Evolutionary conservation across 1,139 yeast species (phyloP).

Genomic region (Nakaseomyces glabratus): DNA sequence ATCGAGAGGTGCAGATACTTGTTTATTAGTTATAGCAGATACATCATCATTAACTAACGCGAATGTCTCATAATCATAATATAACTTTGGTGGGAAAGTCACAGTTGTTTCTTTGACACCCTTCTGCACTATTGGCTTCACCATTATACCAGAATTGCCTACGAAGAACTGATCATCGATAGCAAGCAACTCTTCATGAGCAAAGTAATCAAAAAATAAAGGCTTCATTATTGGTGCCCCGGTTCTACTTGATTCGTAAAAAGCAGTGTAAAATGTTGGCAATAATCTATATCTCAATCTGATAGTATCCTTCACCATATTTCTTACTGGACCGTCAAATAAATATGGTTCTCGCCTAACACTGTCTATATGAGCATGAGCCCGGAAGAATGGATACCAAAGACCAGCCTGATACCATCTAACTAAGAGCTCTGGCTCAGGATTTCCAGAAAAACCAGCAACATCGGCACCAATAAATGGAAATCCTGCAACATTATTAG

Average conservation of each 20-base stretch:
- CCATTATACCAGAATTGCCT: constrained; percentile 64
- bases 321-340: constrained; percentile 65
- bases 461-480: constrained; percentile 96
- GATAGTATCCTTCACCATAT: constrained; percentile 60
- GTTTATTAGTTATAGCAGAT: constrained; percentile 18
- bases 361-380: constrained; percentile 92
- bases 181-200: constrained; percentile 38
- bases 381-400: constrained; percentile 94
- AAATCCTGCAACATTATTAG: constrained; percentile 75
- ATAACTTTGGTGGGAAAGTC: constrained; percentile 56
- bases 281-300: constrained; percentile 63
- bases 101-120: constrained; percentile 40
- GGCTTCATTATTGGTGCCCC: constrained; percentile 77
- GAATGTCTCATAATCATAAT: constrained; percentile 49
- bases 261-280: constrained; percentile 76
- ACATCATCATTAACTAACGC: constrained; percentile 34
- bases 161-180: constrained; percentile 81
- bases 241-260: constrained; percentile 48
- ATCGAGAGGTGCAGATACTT: constrained; percentile 43
- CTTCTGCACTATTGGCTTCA: constrained; percentile 70
- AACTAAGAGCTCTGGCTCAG: constrained; percentile 64
- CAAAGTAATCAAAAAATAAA: constrained; percentile 56
- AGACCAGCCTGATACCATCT: constrained; percentile 96
- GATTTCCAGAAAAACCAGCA: constrained; percentile 93
- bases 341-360: constrained; percentile 90